Base-by-base conservation (phyloP, 352 stramenopile species). In the Globisporangium solare region DNA sequence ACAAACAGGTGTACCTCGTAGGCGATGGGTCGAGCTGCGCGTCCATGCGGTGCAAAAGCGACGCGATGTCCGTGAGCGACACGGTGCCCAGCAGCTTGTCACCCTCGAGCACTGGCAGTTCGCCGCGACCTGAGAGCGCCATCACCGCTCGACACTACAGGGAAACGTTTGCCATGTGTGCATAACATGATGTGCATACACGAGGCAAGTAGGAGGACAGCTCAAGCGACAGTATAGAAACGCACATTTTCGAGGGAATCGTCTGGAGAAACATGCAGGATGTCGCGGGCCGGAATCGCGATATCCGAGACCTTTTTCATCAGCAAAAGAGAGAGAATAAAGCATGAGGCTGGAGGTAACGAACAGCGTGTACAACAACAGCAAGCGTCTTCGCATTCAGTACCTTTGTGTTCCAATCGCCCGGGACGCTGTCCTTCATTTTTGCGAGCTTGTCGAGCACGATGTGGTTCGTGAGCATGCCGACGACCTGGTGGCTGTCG, bases 1-100 rank as follows among this genome's bases (percentile, higher is more conserved):
- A 5, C 24, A 27, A 27, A 27, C 24, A 5, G 24, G 5, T 2
- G 24, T 52, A 88, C 77, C 77, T 88, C 0, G 68, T 83, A 1
- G 76, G 74, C 24, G 65, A 66, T 10, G 70, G 66, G 45, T 72
- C 77, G 47, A 74, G 27, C 52, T 86, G 72, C 10, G 76, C 68
- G 47, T 88, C 79, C 27, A 78, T 61, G 31, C 79, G 79, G 63
- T 88, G 73, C n/a, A 89, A 70, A 27, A 89, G 63, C 52, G 76
- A 87, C 41, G 79, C 79, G 62, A 89, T 89, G 51, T 89, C 82
- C 27, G 74, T 89, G 12, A 92, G 69, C 51, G 82, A 92, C n/a
- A 92, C 80, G 4, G 79, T 92, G 27, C 82, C 82, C 20, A 89
- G 64, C 46, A 92, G 55, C 58, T 86, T 87, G 51, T 73, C 77